Evolutionary conservation across 169 alveolate genomes (phyloP).

Genomic region (Ichthyophthirius multifiliis): DNA sequence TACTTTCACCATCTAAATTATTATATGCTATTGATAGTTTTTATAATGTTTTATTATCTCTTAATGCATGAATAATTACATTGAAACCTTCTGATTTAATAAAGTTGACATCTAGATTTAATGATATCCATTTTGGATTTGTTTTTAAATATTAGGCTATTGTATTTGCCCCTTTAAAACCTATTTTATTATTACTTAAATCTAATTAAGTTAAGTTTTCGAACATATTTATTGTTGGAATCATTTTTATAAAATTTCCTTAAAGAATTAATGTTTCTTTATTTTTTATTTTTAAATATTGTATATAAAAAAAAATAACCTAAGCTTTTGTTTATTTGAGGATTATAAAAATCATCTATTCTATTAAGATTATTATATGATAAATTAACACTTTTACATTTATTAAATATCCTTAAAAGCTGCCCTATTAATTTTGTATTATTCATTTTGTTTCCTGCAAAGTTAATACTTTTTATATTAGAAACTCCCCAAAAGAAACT

Average conservation of each 20-base stretch:
- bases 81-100: slow-evolving; percentile 1
- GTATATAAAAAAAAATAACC: neutral
- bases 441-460: neutral
- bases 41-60: neutral
- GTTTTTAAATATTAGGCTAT: neutral
- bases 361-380: neutral
- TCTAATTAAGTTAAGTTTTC: neutral
- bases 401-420: neutral
- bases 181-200: neutral
- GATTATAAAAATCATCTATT: neutral
- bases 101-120: neutral
- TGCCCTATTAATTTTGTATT: neutral
- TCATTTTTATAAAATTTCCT: neutral
- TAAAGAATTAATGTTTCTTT: neutral
- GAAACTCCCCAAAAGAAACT: neutral
- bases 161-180: neutral
- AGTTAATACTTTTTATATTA: neutral
- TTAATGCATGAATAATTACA: neutral
- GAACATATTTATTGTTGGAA: neutral
- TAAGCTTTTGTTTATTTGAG: neutral
- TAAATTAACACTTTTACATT: neutral
- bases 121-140: neutral
- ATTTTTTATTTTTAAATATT: neutral
- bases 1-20: neutral
- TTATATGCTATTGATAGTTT: neutral